Conservation (phyloP, 306 rosid species). For the Gastrolobium bilobum region DNA sequence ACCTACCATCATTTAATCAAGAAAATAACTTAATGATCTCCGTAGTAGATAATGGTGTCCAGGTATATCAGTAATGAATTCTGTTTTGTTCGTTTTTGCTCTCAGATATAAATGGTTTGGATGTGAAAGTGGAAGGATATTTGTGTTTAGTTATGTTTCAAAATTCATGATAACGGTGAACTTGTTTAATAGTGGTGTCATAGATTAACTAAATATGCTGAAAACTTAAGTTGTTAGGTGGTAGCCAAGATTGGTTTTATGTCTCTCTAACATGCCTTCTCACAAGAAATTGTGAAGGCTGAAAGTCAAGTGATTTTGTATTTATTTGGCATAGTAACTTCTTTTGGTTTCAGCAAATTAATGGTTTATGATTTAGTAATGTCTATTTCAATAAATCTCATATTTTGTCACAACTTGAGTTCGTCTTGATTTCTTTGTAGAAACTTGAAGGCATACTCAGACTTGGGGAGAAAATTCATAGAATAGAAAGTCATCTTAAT, state of each 20-base stretch:
- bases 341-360: slow-evolving; percentile 8
- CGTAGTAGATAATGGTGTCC: neutral
- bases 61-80: slow-evolving; percentile 24
- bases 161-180: neutral
- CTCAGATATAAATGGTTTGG: neutral
- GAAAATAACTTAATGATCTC: neutral
- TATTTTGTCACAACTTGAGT: neutral
- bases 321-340: neutral
- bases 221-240: neutral
- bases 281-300: neutral
- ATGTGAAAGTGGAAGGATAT: neutral
- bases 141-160: neutral
- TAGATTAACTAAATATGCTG: too few species aligned
- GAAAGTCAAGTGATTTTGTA: slow-evolving; percentile 6
- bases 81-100: neutral
- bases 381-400: neutral
- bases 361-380: neutral
- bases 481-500: slow-evolving; percentile 19
- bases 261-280: neutral
- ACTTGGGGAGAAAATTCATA: slow-evolving; percentile 29
- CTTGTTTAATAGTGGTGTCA: neutral
- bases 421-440: slow-evolving; percentile 50
- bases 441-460: slow-evolving; percentile 14
- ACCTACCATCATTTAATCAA: neutral
- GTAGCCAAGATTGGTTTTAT: neutral